Conservation (phyloP, 345 rosid genomes). For the Chamaenerion angustifolium region DNA sequence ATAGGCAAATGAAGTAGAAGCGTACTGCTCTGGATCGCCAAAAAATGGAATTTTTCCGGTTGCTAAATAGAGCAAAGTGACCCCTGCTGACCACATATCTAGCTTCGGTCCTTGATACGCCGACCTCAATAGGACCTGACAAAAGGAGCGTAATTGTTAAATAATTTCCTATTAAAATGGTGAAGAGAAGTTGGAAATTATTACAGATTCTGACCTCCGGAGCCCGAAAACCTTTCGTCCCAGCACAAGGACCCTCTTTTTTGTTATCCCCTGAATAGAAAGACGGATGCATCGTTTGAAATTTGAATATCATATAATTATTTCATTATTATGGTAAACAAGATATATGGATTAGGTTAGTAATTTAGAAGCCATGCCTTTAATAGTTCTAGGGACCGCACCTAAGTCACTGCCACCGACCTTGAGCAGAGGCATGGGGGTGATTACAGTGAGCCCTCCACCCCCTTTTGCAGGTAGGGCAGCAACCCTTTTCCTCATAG, state of each 20-base stretch:
- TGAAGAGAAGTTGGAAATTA: too few relatives aligned
- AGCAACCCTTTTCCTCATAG: constrained; percentile 74
- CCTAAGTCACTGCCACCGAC: constrained; percentile 25
- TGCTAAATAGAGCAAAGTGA: constrained; percentile 67
- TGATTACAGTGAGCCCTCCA: constrained; percentile 30
- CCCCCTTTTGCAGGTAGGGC: constrained; percentile 50
- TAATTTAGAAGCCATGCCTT: constrained; percentile 20
- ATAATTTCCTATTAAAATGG: neutral
- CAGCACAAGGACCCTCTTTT: constrained; percentile 90
- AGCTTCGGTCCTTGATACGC: constrained; percentile 79
- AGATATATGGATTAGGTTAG: constrained; percentile 4
- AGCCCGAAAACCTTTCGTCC: constrained; percentile 96
- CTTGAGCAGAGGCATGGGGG: constrained; percentile 73
- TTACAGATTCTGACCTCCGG: constrained; percentile 59
- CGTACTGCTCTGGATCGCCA: constrained; percentile 89
- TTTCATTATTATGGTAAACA: neutral
- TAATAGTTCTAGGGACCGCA: constrained; percentile 23
- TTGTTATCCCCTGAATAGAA: constrained; percentile 32
- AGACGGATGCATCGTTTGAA: constrained; percentile 2
- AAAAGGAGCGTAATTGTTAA: neutral
- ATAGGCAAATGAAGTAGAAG: too few relatives aligned
- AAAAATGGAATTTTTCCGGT: constrained; percentile 67
- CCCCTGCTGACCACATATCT: constrained; percentile 96
- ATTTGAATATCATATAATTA: too few relatives aligned
- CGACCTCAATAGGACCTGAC: constrained; percentile 75